Conservation (phyloP, 1,284 basidiomycete genomes). For the Marasmius oreades region DNA sequence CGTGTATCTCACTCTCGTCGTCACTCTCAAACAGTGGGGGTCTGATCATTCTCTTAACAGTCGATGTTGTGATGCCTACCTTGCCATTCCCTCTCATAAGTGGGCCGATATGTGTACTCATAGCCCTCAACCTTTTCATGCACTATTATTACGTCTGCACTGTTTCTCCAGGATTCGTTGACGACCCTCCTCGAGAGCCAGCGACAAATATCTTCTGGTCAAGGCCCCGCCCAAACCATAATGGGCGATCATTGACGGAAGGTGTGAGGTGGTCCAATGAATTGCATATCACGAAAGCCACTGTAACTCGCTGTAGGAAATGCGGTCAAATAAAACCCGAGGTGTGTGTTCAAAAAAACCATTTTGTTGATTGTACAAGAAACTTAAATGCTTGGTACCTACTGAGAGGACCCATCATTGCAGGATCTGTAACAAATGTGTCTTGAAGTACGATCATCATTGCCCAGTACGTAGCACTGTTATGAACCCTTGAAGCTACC, state of each 20-base stretch:
- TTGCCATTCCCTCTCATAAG: constrained; percentile 52
- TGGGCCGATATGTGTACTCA: constrained; percentile 65
- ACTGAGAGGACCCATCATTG: constrained; percentile 91
- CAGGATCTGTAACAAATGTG: constrained; percentile 87
- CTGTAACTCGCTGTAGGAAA: constrained; percentile 60
- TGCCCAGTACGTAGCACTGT: constrained; percentile 65
- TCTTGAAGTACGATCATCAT: constrained; percentile 94
- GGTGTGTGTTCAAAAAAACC: constrained; percentile 45
- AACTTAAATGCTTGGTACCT: background rate
- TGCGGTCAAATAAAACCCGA: constrained; percentile 78
- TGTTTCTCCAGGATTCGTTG: constrained; percentile 70
- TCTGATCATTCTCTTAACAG: constrained; percentile 34
- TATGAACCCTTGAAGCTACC: constrained; percentile 1
- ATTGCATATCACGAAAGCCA: constrained; percentile 49
- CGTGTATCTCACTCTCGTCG: constrained; percentile 38
- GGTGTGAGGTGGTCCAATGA: constrained; percentile 38
- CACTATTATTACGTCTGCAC: constrained; percentile 88
- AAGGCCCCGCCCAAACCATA: constrained; percentile 25
- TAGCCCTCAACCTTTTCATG: constrained; percentile 72
- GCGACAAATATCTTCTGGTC: constrained; percentile 55
- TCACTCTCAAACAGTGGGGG: constrained; percentile 3
- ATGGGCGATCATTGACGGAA: constrained; percentile 28
- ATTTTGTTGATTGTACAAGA: background rate
- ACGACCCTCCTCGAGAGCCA: constrained; percentile 42
- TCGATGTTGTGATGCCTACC: constrained; percentile 67